Percentiles rank a stretch among this genome's conserved stretches.
Conservation (phyloP, 306 rosid genomes). For the Dryas alaskensis region DNA sequence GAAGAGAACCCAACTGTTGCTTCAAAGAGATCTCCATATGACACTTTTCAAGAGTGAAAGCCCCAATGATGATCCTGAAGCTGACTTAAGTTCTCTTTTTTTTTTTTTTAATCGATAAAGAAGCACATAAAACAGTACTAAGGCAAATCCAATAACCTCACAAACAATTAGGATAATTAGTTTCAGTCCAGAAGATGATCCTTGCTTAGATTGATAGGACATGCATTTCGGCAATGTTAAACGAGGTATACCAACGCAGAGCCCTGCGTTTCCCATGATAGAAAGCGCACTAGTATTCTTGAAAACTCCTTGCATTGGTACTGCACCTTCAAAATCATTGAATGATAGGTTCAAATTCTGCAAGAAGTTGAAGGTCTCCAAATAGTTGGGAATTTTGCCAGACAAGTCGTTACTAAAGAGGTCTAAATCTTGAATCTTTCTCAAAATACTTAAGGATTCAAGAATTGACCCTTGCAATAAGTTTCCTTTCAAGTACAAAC, state of each 20-base stretch:
- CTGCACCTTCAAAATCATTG: too few relatives aligned
- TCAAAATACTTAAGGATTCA: too few relatives aligned
- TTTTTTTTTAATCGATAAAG: neutral
- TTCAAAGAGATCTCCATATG: too few relatives aligned
- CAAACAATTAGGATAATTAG: neutral
- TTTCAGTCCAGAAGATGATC: neutral
- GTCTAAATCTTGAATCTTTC: too few relatives aligned
- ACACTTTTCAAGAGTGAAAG: slow-evolving; percentile 14
- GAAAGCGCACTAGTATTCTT: slow-evolving; percentile 16
- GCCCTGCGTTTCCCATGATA: slow-evolving; percentile 10
- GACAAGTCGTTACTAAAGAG: too few relatives aligned
- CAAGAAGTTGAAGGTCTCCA: too few relatives aligned
- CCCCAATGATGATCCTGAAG: neutral
- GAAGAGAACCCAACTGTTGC: too few relatives aligned
- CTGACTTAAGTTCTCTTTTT: neutral
- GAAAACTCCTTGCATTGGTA: slow-evolving; percentile 27
- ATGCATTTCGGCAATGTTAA: slow-evolving; percentile 13
- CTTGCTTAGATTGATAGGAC: neutral
- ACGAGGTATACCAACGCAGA: slow-evolving; percentile 23
- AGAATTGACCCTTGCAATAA: too few relatives aligned
- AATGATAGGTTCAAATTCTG: too few relatives aligned
- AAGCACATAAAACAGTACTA: neutral
- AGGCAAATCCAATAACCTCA: neutral
- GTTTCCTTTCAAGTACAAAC: too few relatives aligned
- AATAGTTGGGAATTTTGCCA: too few relatives aligned